Evolutionary conservation across 108 stramenopile species (phyloP), one percentile per base, ranked within the genome.

Genomic region (Aurantiochytrium sp.): DNA sequence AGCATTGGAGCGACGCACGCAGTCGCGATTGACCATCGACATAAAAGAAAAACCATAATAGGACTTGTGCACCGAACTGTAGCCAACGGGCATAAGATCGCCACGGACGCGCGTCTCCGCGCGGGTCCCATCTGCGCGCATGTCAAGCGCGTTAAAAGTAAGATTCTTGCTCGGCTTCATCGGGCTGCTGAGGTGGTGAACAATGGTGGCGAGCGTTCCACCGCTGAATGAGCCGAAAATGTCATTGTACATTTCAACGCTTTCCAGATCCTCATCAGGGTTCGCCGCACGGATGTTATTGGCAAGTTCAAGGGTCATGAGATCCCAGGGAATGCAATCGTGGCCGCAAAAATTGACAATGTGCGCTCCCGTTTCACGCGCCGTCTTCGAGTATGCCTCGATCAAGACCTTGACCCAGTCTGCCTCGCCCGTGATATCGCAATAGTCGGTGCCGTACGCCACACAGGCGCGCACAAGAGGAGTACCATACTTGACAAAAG

Each of bases 341-440:
- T 95, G 94, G 42, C 97, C 97, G 88, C 95, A 95, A 58, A 95
- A 89, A 64, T 95, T 94, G 44, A 96, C 92, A 58, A 98, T 94
- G 53, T 91, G 90, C 10, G 95, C 92, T 1, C 96, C 96, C 21
- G 96, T 92, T 47, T 91, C 69, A 58, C 91, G 53, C 8, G 96
- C 96, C 4, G 43, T 53, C 21, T 90, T 87, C 29, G 94, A 94
- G 72, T 95, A 95, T 19, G 87, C 60, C 64, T 90, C 87, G 60
- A 96, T 92, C 97, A 96, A 96, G 29, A 91, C 89, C 53, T 91
- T 90, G 49, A 93, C 95, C 97, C 97, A 98, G n/a, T 88, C 59
- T 6, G 94, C 92, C 91, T 99, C 97, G 5, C 97, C 97, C 4
- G 97, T 97, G 59, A 98, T 94, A 91, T 99, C 98, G 10, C 93